Base-by-base conservation (phyloP, 2,329 filamentous ascomycete genomes). In the Diplodia corticola region DNA sequence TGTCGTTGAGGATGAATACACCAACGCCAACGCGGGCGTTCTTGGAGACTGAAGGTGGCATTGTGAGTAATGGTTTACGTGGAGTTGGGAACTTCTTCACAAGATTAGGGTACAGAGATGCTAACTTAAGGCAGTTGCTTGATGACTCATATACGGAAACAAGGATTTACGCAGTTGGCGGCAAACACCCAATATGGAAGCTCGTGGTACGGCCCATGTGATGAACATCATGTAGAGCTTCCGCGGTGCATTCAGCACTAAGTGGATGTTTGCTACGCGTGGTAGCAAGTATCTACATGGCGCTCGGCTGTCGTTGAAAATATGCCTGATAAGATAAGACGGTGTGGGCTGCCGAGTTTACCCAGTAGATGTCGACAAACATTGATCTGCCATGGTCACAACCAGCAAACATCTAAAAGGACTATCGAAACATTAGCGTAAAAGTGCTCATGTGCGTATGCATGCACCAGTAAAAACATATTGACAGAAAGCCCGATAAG, bases 1-100 rank as follows among this genome's bases (percentile, higher is more conserved):
- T 50, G 6, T 60, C 46, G 33, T 60, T 65, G 10, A 65, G 33
- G 12, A 65, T 22, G n/a, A 65, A 65, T 22, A 59, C 63, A 6
- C 63, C 63, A 1, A 65, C 63, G 28, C 63, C 63, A 1, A 65
- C 24, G 5, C 24, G 20, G 20, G 53, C 53, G 7, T 26, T 12
- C 15, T 33, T 51, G 3, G 28, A n/a, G 2, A 37, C 24, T 49
- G n/a, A 4, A 1, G 28, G 40, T 6, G 57, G 15, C 57, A 61
- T 61, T 22, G 24, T 49, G 7, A 24, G 24, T 7, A 4, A 6
- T n/a, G 24, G 24, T 4, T 26, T 26, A 15, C 1, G 17, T 7
- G 5, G 33, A 15, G 33, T 57, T 40, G 40, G 30, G 22, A 24
- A n/a, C 13, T 26, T 63, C 17, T 20, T 7, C 30, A 10, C 12